phyloP scores from a whole-genome alignment of 208 protist genomes.

The Trypanosomatidae sp. region DNA sequence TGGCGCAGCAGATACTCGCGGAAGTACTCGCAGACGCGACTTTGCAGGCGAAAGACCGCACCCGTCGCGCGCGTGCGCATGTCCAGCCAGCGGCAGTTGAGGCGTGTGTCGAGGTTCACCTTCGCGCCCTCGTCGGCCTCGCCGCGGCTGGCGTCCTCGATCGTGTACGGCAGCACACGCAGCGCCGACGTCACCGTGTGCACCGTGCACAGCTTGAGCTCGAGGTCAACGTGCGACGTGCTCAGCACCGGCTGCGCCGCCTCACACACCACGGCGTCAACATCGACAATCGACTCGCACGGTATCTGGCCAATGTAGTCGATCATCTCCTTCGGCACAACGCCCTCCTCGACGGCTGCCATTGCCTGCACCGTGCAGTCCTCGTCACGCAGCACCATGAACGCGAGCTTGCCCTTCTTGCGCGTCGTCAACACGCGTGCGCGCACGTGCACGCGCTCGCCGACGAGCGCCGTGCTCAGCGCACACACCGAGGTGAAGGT shows the following conservation, averaged over 20 bases:
- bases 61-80: conserved; percentile 93
- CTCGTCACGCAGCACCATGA: conserved; percentile 81
- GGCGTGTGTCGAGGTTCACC: conserved; percentile 90
- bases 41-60: conserved; percentile 95
- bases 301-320: conserved; percentile 85
- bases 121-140: conserved; percentile 61
- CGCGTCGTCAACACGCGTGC: conserved; percentile 79
- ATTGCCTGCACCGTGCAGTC: conserved; percentile 75
- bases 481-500: conserved; percentile 29
- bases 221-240: conserved; percentile 64
- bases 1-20: conserved; percentile 88
- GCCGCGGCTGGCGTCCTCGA: conserved; percentile 82
- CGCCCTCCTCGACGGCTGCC: conserved; percentile 44
- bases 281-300: conserved; percentile 83
- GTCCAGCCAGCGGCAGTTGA: conserved; percentile 96
- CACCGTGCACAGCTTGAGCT: conserved; percentile 70
- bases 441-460: conserved; percentile 51
- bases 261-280: conserved; percentile 38
- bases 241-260: conserved; percentile 64
- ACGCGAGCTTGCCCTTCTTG: conserved; percentile 88
- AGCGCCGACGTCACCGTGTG: conserved; percentile 76
- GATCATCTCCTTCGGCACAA: conserved; percentile 83
- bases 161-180: conserved; percentile 83
- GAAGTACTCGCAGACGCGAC: conserved; percentile 91
- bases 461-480: conserved; percentile 22